Evolutionary conservation across 768 basidiomycete species (phyloP).

Genomic region (Coprinopsis cinerea): DNA sequence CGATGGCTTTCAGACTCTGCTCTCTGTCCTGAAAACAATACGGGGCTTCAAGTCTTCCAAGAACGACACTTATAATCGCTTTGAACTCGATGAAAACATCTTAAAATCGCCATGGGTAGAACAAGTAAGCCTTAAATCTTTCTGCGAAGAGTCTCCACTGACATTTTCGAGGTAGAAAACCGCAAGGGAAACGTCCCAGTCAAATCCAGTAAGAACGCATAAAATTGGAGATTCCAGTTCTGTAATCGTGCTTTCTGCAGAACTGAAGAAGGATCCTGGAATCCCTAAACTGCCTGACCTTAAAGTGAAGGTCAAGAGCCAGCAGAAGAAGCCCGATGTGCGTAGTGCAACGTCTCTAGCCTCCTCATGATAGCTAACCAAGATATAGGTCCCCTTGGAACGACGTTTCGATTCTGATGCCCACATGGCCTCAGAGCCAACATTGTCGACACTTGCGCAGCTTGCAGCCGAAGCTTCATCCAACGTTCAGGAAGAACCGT

Average conservation of each 20-base stretch:
- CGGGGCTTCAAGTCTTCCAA: too few relatives aligned
- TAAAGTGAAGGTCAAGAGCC: slow-evolving; percentile 50
- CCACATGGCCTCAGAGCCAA: slow-evolving; percentile 71
- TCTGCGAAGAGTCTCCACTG: too few relatives aligned
- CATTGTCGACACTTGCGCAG: slow-evolving; percentile 53
- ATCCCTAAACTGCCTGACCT: slow-evolving; percentile 76
- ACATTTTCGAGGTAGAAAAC: slow-evolving; percentile 19
- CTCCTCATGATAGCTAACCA: too few relatives aligned
- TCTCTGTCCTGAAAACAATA: too few relatives aligned
- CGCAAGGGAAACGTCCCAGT: slow-evolving; percentile 34
- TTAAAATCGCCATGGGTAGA: too few relatives aligned
- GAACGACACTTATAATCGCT: too few relatives aligned
- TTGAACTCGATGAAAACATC: too few relatives aligned
- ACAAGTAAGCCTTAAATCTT: slow-evolving; percentile 34
- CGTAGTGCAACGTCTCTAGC: slow-evolving; percentile 4
- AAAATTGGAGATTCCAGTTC: background rate
- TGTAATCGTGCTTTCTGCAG: slow-evolving; percentile 28
- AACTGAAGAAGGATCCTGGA: slow-evolving; percentile 86
- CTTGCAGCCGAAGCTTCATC: slow-evolving; percentile 35
- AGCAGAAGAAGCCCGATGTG: slow-evolving; percentile 36
- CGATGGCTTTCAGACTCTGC: too few relatives aligned
- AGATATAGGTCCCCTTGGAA: slow-evolving; percentile 18
- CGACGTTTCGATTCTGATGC: slow-evolving; percentile 46
- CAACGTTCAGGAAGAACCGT: slow-evolving; percentile 24
- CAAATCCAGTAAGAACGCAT: slow-evolving; percentile 30